Conservation (phyloP, 148 eudicot genomes). For the Rhododendron williamsianum region DNA sequence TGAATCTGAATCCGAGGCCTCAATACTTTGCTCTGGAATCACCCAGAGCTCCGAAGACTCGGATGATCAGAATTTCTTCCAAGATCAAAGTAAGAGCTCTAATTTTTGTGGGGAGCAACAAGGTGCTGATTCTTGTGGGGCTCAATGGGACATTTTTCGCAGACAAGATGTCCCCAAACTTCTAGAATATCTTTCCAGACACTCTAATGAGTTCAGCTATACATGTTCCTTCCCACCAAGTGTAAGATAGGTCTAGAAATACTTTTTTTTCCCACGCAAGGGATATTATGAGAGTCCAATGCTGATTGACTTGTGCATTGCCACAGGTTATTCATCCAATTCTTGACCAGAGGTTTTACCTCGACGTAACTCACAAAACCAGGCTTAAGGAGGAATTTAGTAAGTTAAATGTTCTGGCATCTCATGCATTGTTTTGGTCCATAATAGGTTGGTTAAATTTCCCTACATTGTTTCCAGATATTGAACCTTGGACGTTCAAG, state of each 20-base stretch:
- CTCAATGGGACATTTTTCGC: slow-evolving; percentile 86
- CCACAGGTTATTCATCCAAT: slow-evolving; percentile 72
- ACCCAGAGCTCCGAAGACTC: slow-evolving; percentile 42
- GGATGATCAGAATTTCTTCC: slow-evolving; percentile 31
- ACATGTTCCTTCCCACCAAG: slow-evolving; percentile 27
- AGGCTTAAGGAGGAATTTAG: slow-evolving; percentile 85
- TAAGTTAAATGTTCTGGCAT: slow-evolving; percentile 23
- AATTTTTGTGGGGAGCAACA: slow-evolving; percentile 22
- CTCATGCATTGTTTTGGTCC: neutral
- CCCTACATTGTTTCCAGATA: slow-evolving; percentile 32
- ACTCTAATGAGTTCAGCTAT: slow-evolving; percentile 42
- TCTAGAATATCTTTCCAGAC: slow-evolving; percentile 56
- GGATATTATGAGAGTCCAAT: slow-evolving; percentile 13
- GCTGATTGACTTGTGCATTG: slow-evolving; percentile 12
- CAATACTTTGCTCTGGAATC: slow-evolving; percentile 53
- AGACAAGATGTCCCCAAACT: slow-evolving; percentile 83
- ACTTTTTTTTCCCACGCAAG: neutral
- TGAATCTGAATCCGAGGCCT: slow-evolving; percentile 63
- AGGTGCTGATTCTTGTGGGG: slow-evolving; percentile 44
- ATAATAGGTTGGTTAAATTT: neutral
- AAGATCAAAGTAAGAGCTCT: slow-evolving; percentile 29
- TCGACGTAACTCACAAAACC: slow-evolving; percentile 66
- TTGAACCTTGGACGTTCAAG: slow-evolving; percentile 91
- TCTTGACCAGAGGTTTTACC: slow-evolving; percentile 68
- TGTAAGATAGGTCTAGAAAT: slow-evolving; percentile 29